Evolutionary conservation across 768 basidiomycete species (phyloP), one percentile per base, ranked within the genome.

Genomic region (Paxillus ammoniavirescens): DNA sequence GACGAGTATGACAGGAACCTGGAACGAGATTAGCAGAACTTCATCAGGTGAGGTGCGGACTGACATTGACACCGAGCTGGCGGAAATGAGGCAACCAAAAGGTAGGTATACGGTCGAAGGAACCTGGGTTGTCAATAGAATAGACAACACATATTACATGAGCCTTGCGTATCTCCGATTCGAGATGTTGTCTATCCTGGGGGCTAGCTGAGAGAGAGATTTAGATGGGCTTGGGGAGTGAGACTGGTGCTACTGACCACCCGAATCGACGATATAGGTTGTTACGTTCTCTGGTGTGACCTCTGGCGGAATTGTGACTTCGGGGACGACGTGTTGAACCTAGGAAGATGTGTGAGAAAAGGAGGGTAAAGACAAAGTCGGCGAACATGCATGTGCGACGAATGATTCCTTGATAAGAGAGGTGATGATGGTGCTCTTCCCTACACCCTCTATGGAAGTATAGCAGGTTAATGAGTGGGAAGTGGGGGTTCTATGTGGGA

Each of bases 71-170:
- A 49, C 96, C 96, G 8, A 97, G 80, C 59, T 93, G 86, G 14
- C 95, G 83, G 73, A 99, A 96, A 62, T 93, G 86, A 21, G 96
- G 96, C 52, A 99, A 76, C 96, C 96, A 99, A 66, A 92, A 98
- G 1, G 94, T 87, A n/a, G 96, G 93, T 72, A 99, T 93, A 46
- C 96, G 87, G 73, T 96, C 92, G 72, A 99, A 99, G 13, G 93
- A 94, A 64, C 90, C 88, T 31, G 96, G 89, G 68, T 95, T 93
- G 76, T 98, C 94, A 65, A 98, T 93, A 31, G 92, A 86, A 70
- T 98, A 98, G 42, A 99, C 96, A 54, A 99, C 87, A 67, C 93
- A 96, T 58, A 98, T 98, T 65, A 97, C 96, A 75, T 99, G 95
- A 10, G 96, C 95, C 70, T 97, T 94, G 48, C 93, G 86, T 54